phyloP scores from a whole-genome alignment of 1,139 yeast species.

The Kodamaea arcana region DNA sequence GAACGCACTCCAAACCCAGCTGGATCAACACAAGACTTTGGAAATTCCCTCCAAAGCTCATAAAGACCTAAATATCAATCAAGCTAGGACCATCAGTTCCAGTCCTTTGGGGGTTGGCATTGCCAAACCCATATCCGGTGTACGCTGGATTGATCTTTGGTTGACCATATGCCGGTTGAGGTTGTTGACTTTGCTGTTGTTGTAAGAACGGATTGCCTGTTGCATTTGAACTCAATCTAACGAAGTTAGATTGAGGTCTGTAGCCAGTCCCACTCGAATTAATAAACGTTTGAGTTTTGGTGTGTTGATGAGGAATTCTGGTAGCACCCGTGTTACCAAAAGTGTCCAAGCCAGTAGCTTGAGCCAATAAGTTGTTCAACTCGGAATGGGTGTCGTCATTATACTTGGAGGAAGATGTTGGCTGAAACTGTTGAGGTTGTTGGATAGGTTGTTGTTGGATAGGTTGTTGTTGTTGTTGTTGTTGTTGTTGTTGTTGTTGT shows the following conservation, averaged over 20 bases:
- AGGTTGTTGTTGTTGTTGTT: conserved; percentile 21
- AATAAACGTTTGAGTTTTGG: conserved; percentile 73
- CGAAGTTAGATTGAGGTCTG: conserved; percentile 43
- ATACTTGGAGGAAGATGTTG: conserved; percentile 36
- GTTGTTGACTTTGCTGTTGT: conserved; percentile 28
- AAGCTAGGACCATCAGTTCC: conserved; percentile 43
- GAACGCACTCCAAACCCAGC: no score
- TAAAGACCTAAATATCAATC: conserved; percentile 37
- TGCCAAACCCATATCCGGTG: conserved; percentile 95
- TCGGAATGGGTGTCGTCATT: conserved; percentile 60
- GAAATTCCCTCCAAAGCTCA: not conserved
- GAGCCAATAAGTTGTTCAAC: conserved; percentile 71
- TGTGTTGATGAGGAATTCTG: conserved; percentile 91
- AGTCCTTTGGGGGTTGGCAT: conserved; percentile 37
- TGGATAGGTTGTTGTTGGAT: conserved; percentile 20
- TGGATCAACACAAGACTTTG: not conserved
- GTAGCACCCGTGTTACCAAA: conserved; percentile 91
- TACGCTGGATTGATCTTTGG: conserved; percentile 41
- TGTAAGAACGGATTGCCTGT: conserved; percentile 72
- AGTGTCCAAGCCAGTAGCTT: conserved; percentile 91
- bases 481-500: conserved; percentile 22
- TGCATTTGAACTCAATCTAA: conserved; percentile 39
- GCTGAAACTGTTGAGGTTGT: conserved; percentile 24
- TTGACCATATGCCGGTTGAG: conserved; percentile 14
- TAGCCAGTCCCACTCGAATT: conserved; percentile 88